Base-by-base conservation (phyloP, 2,329 filamentous ascomycete genomes). In the Hypoxylon sp. region DNA sequence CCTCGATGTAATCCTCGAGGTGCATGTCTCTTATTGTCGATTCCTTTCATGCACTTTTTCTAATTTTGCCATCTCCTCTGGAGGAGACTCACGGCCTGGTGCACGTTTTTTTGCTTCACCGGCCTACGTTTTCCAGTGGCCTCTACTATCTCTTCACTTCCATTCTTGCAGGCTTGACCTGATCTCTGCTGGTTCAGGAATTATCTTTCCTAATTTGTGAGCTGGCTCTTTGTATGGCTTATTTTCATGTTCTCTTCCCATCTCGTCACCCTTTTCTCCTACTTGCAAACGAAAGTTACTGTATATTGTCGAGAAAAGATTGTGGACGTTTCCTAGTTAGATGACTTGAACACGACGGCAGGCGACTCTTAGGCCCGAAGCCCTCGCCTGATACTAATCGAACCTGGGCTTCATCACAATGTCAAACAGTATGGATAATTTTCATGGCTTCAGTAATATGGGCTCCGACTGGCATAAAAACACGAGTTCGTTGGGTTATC, bases 171-270 rank as follows among this genome's bases (percentile, higher is more conserved):
- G 65, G 64, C 73, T 73, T 64, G 71, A 65, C 73, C 71, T 68
- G 71, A 73, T 72, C 77, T 77, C 78, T 78, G 76, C 76, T 78
- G 78, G 78, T 76, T 79, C 80, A 78, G 79, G 79, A 78, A 75
- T 78, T 82, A 80, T 83, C 83, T 84, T 82, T 81, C 81, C 80
- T 79, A 73, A 78, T 80, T 80, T 78, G 75, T 79, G 79, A 80
- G 77, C 78, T 76, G 71, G 75, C 75, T 77, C 75, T 73, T 74
- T 71, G 73, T 77, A 71, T 73, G 66, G 61, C 70, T 55, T 70
- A 47, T 64, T 63, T 71, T 72, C 63, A 72, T 72, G 67, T 70
- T 73, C 68, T 69, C 68, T 74, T 70, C 68, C 70, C 65, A 68
- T 71, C 67, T 71, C 53, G 70, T 76, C 66, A 54, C 73, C 73